Evolutionary conservation across 1,284 basidiomycete genomes (phyloP), one percentile per base, ranked within the genome.

Genomic region (Ganoderma leucocontextum): DNA sequence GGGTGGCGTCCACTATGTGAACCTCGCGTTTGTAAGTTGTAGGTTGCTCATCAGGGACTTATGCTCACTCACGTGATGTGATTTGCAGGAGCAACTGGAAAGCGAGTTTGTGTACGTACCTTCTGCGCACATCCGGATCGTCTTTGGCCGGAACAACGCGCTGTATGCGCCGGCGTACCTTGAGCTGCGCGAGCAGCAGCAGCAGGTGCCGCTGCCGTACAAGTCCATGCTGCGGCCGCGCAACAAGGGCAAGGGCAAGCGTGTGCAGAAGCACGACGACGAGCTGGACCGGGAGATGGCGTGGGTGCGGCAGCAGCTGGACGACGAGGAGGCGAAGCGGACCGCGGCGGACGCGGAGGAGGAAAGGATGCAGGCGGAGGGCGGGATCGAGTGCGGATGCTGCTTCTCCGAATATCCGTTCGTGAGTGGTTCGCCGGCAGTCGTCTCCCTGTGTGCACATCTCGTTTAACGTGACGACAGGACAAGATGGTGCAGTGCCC

Each of bases 401-500:
- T 96, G 95, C 79, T 96, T 95, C 76, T 82, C 86, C 5, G 82
- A 82, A 3, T 93, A 90, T 71, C 78, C 89, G 7, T 90, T 93
- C 78, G 93, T 95, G 77, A 72, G 93, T 81, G 36, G 72, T 19
- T 53, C 44, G 36, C 39, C n/a, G n/a, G 42, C 41, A 58, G 62
- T 60, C 52, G 55, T 52, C 33, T 39, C 44, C 22, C 10, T 58
- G 62, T 22, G 13, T 55, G 15, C 36, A 19, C n/a, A 17, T 35
- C 33, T 10, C n/a, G n/a, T n/a, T n/a, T 17, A 33, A n/a, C 33
- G 41, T 66, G 12, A 13, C 5, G 35, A 15, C 74, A 95, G 94
- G 86, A 89, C 60, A 88, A 92, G 73, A 92, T 95, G 89, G 84
- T 93, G 2, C 93, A 96, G 79, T 96, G 95, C 73, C 89, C 91